Percentiles rank a stretch among this genome's conserved stretches.
Conservation (phyloP, 2,329 filamentous ascomycete species). For the Colletotrichum tanaceti region DNA sequence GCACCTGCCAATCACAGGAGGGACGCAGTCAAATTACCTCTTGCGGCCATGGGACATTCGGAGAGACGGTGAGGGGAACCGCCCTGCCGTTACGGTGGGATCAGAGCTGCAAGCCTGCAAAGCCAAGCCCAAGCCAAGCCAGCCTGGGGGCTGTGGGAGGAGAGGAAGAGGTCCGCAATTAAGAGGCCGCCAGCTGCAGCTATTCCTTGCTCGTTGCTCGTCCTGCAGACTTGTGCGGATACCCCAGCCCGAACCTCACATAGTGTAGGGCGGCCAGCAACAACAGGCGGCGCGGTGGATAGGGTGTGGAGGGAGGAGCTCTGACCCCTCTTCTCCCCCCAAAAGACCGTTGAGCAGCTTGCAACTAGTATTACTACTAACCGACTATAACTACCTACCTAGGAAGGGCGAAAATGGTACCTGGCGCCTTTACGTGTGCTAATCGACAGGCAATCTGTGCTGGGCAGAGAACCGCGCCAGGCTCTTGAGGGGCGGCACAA, state of each 20-base stretch:
- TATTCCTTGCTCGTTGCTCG: conserved; percentile 22
- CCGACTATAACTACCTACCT: conserved; percentile 23
- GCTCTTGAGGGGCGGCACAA: conserved; percentile 15
- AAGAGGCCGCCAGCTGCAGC: conserved; percentile 40
- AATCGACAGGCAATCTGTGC: conserved; percentile 27
- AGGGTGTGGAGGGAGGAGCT: conserved; percentile 32
- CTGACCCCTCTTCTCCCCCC: conserved; percentile 4
- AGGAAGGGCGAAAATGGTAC: conserved; percentile 9
- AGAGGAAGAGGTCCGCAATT: conserved; percentile 36
- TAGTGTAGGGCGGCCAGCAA: conserved; percentile 20
- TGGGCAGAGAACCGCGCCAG: conserved; percentile 19
- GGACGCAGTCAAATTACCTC: conserved; percentile 26
- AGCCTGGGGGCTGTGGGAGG: conserved; percentile 16
- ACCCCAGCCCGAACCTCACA: conserved; percentile 34
- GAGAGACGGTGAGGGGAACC: conserved; percentile 31
- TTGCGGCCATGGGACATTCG: conserved; percentile 24
- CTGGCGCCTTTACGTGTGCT: conserved; percentile 22
- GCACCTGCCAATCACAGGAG: conserved; percentile 32
- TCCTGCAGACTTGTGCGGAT: conserved; percentile 36
- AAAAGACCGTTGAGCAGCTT: conserved; percentile 22
- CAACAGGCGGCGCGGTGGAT: conserved; percentile 6
- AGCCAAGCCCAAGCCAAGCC: conserved; percentile 16
- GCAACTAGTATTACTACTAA: conserved; percentile 25
- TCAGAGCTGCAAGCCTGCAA: conserved; percentile 25
- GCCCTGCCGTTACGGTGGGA: conserved; percentile 14